Conservation (phyloP, 768 basidiomycete genomes). For the Leccinellum albellum region DNA sequence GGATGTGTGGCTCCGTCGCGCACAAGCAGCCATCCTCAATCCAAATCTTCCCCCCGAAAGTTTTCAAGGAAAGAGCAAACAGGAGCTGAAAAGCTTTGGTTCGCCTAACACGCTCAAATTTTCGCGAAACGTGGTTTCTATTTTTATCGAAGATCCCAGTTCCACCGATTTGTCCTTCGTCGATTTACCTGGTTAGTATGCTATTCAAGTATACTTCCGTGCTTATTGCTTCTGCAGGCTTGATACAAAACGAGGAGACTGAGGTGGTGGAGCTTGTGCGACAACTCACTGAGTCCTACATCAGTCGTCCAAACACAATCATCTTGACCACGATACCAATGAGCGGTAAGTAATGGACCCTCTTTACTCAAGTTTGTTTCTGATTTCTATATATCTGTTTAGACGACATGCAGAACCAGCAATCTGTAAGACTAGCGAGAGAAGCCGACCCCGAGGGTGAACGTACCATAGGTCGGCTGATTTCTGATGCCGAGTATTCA, state of each 20-base stretch:
- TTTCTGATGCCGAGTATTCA: neutral
- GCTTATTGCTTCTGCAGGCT: conserved; percentile 33
- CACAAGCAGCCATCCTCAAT: conserved; percentile 44
- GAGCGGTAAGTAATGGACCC: conserved; percentile 39
- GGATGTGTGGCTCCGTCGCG: conserved; percentile 43
- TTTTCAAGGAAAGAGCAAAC: conserved; percentile 22
- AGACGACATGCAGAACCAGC: conserved; percentile 71
- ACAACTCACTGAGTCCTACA: conserved; percentile 45
- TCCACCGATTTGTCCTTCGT: conserved; percentile 50
- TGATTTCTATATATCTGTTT: neutral
- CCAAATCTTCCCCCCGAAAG: conserved; percentile 9
- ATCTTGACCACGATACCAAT: conserved; percentile 67
- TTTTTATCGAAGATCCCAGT: conserved; percentile 43
- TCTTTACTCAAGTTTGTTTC: neutral
- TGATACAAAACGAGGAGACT: conserved; percentile 53
- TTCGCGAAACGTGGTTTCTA: conserved; percentile 48
- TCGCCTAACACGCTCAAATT: conserved; percentile 33
- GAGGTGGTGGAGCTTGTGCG: conserved; percentile 44
- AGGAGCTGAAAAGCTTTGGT: conserved; percentile 27
- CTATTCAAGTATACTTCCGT: neutral
- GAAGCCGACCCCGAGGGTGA: conserved; percentile 50
- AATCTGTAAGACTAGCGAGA: conserved; percentile 50
- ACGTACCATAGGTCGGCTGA: conserved; percentile 55
- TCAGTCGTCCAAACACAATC: conserved; percentile 48
- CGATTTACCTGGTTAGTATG: conserved; percentile 47